Evolutionary conservation across 176 grass and related monocot species (phyloP).

Genomic region (Oryza longistaminata): DNA sequence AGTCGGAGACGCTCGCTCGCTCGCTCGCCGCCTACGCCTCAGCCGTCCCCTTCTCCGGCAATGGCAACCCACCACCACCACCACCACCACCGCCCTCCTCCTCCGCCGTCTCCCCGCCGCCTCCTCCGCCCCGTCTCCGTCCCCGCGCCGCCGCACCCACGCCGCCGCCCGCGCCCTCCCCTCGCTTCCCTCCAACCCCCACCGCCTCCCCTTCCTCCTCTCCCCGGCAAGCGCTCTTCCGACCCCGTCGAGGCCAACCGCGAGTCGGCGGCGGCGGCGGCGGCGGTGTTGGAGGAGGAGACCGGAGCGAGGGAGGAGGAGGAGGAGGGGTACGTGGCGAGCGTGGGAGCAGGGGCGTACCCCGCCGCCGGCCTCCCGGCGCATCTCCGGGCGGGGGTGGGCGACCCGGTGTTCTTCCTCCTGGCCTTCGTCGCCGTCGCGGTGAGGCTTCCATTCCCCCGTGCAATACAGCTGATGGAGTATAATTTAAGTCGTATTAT

Average conservation of each 20-base stretch:
- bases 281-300: neutral
- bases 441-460: slow-evolving; percentile 23
- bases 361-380: slow-evolving; percentile 2
- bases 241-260: neutral
- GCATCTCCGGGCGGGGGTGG: slow-evolving; percentile 22
- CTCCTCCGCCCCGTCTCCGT: neutral
- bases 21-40: no score
- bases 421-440: slow-evolving; percentile 55
- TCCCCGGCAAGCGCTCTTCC: neutral
- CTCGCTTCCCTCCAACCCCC: neutral
- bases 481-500: neutral
- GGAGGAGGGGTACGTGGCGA: slow-evolving; percentile 6
- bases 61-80: slow-evolving; percentile 20
- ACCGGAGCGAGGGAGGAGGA: slow-evolving; percentile 16
- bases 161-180: neutral
- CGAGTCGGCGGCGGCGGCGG: neutral
- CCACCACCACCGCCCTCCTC: slow-evolving; percentile 28
- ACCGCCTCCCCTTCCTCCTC: neutral
- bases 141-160: neutral
- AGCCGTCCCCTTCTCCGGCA: neutral
- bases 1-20: neutral
- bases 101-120: neutral
- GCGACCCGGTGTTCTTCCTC: slow-evolving; percentile 68
- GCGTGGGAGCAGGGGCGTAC: slow-evolving; percentile 39
- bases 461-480: neutral